These are phyloP conservation scores for Fraxinus baroniana DNA, from an alignment of 305 asterid genomes.

Conservation along the genomic window DNA sequence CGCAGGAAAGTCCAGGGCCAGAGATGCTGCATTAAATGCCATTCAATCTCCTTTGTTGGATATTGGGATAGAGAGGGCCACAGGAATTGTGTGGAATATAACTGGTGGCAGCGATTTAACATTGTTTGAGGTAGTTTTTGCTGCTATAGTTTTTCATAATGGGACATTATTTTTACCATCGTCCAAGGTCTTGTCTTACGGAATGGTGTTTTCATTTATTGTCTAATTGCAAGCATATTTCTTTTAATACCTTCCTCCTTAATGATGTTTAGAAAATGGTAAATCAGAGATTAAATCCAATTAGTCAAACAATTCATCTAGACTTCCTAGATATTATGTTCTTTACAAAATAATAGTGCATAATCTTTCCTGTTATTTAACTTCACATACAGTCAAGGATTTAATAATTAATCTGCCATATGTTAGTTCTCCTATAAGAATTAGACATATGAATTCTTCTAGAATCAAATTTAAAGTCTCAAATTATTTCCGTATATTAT, in stretches of 20 bases:
- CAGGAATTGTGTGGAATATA: slow-evolving; percentile 98
- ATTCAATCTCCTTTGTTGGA: slow-evolving; percentile 93
- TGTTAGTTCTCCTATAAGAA: neutral
- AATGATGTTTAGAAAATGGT: neutral
- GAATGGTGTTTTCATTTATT: neutral
- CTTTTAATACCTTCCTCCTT: neutral
- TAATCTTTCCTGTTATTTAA: neutral
- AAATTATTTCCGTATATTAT: no score
- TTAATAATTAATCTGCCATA: neutral
- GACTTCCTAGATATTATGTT: neutral
- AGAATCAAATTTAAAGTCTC: no score
- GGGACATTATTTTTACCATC: neutral
- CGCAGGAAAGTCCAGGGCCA: slow-evolving; percentile 93
- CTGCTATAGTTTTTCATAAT: neutral
- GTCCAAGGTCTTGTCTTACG: neutral
- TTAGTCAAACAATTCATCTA: neutral
- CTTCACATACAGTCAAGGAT: neutral
- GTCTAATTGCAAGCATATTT: neutral
- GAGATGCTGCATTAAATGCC: slow-evolving; percentile 98
- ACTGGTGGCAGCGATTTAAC: slow-evolving; percentile 96
- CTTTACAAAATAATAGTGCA: neutral
- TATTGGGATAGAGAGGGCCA: slow-evolving; percentile 96
- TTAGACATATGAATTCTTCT: no score
- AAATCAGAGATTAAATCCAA: neutral
- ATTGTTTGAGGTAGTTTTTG: slow-evolving; percentile 70